Base-by-base conservation (phyloP, 768 basidiomycete species). In the Baorangia bicolor region DNA sequence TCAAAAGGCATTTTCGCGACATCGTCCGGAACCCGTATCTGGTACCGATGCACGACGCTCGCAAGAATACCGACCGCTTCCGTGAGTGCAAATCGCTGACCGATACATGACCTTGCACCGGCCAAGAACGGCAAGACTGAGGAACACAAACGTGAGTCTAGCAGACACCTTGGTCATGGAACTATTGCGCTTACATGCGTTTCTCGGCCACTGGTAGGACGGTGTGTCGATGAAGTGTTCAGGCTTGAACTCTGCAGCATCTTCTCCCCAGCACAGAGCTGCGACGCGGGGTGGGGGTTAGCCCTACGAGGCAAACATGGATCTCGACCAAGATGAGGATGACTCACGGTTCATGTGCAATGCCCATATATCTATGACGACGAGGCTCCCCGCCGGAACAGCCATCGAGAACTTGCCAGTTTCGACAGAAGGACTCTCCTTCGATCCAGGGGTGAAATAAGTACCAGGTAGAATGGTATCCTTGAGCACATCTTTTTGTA, bases 231-330 rank as follows among this genome's bases (percentile, higher is more conserved):
- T 70, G 62, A 82, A 83, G 0, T 78, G 74, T 42, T 78, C 77
- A 0, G 80, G 80, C 43, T 67, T 80, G 70, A 81, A 83, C 20
- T 74, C 72, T 11, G 56, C 64, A 0, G 53, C 70, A 49, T 82
- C 80, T 13, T 71, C 63, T 7, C 81, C 81, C 81, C 81, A 82
- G 43, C 78, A 72, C 18, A 79, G 65, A 3, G 78, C 81, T 83
- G 42, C 9, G n/a, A 12, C 1, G 8, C 4, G 8, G 9, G 45
- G 34, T 10, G 1, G 21, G 42, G 42, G 14, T 49, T 2, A 51
- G 16, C 27, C 10, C 2, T 37, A 30, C 6, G 14, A 27, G 10
- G 11, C 12, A 13, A 18, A 28, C 16, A 31, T 21, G 5, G 37
- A 11, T 27, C 40, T 38, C 13, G 18, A 21, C 2, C 30, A 38